These are phyloP conservation scores for Cadophora malorum DNA, from an alignment of 2,329 filamentous ascomycete genomes.

Conservation along the genomic window DNA sequence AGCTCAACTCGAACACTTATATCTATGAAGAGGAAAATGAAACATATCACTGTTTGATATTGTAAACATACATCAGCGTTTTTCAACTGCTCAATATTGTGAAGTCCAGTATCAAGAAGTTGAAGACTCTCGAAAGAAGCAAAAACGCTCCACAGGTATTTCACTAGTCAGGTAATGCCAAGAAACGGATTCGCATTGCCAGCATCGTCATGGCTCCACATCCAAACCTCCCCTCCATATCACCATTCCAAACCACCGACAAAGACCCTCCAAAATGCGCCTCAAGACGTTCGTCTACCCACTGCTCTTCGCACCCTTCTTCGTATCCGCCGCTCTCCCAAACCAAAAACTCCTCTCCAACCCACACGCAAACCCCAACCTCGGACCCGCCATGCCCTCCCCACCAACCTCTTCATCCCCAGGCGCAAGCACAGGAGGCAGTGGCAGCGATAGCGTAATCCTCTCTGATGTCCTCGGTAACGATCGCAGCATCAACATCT, in stretches of 20 bases:
- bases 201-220: slow-evolving; percentile 27
- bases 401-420: slow-evolving; percentile 38
- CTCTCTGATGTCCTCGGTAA: slow-evolving; percentile 86
- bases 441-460: slow-evolving; percentile 60
- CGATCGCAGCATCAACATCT: slow-evolving; percentile 81
- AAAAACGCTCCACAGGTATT: too few relatives aligned
- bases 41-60: background rate
- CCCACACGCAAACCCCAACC: slow-evolving; percentile 24
- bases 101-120: background rate
- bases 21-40: background rate
- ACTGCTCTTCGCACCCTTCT: slow-evolving; percentile 31
- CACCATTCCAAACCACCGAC: background rate
- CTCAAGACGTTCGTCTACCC: slow-evolving; percentile 27
- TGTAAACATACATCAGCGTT: background rate
- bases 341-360: slow-evolving; percentile 33
- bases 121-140: background rate
- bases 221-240: slow-evolving; percentile 1
- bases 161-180: background rate
- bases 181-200: background rate
- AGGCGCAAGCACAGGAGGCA: background rate
- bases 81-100: too few relatives aligned
- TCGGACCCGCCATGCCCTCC: slow-evolving; percentile 40
- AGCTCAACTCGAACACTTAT: background rate
- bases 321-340: slow-evolving; percentile 21
- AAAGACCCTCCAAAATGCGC: slow-evolving; percentile 31